Evolutionary conservation across 139 green algal species (phyloP).

Genomic region (Chlamydomonas sphaeroides): DNA sequence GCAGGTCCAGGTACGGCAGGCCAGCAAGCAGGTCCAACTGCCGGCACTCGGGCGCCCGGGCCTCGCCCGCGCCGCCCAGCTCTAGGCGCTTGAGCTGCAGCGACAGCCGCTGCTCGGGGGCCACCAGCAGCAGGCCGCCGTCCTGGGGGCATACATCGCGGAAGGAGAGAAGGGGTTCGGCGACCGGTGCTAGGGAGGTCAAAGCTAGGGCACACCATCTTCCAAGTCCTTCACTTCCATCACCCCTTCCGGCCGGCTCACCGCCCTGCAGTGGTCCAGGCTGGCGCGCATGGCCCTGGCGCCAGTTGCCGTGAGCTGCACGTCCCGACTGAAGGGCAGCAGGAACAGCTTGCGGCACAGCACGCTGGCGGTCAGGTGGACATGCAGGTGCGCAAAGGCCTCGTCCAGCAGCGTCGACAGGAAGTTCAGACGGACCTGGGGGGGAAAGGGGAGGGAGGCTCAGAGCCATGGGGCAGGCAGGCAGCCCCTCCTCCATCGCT

Average conservation of each 20-base stretch:
- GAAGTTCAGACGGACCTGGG: conserved; percentile 68
- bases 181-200: no score
- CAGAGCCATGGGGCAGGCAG: no score
- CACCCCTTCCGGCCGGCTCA: no score
- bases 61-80: conserved; percentile 1
- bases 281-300: conserved; percentile 42
- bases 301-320: conserved; percentile 24
- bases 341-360: conserved; percentile 59
- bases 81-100: conserved; percentile 67
- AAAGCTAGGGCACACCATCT: no score
- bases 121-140: conserved; percentile 65
- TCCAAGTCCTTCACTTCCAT: neutral
- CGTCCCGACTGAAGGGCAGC: conserved; percentile 66
- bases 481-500: no score
- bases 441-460: no score
- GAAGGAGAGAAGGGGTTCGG: neutral
- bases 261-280: conserved; percentile 49
- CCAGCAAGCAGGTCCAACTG: no score
- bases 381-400: conserved; percentile 56
- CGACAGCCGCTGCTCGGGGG: conserved; percentile 62
- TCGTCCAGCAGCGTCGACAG: conserved; percentile 65
- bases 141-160: conserved; percentile 32
- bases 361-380: conserved; percentile 56
- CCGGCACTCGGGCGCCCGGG: neutral
- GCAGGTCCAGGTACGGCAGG: conserved; percentile 65